A percentile compares a stretch with the other conserved stretches of the same genome.
Evolutionary conservation across 2,329 filamentous ascomycete species (phyloP).

Genomic region (Chaetothyriales sp.): DNA sequence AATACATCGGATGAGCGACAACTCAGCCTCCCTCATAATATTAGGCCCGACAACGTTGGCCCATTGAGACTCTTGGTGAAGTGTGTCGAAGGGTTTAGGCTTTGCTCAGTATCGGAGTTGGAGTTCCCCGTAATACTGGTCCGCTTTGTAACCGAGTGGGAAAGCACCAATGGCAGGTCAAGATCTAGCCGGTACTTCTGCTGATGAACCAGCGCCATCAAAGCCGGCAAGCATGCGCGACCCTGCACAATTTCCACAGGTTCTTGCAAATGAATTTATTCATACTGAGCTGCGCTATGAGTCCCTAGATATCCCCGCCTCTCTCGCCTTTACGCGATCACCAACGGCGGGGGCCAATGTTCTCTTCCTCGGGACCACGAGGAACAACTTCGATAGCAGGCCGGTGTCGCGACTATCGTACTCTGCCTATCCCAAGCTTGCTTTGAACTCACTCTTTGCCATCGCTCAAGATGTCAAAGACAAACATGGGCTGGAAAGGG

Average conservation of each 20-base stretch:
- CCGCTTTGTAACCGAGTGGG: too few species aligned
- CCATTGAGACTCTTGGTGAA: too few species aligned
- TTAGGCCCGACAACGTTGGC: too few species aligned
- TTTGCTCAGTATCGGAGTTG: too few species aligned
- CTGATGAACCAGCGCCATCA: neutral
- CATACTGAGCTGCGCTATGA: constrained; percentile 31
- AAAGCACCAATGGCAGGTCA: too few species aligned
- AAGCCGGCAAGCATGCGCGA: constrained; percentile 8
- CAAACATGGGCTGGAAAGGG: constrained; percentile 54
- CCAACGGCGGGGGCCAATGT: constrained; percentile 32
- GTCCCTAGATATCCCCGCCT: constrained; percentile 24
- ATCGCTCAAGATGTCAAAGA: constrained; percentile 34
- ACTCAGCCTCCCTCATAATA: too few species aligned
- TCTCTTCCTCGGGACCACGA: constrained; percentile 34
- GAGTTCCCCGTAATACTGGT: too few species aligned
- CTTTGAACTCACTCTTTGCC: constrained; percentile 27
- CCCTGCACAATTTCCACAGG: constrained; percentile 29
- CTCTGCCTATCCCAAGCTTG: constrained; percentile 29
- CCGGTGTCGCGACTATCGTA: constrained; percentile 33
- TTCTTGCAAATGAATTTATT: constrained; percentile 25
- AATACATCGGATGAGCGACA: neutral
- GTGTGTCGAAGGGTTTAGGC: too few species aligned
- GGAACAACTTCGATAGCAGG: constrained; percentile 29
- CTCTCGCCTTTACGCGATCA: constrained; percentile 27
- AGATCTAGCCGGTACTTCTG: too few species aligned